These are phyloP conservation scores for Amanita jacksonii DNA, from an alignment of 768 basidiomycete genomes.

Conservation along the genomic window DNA sequence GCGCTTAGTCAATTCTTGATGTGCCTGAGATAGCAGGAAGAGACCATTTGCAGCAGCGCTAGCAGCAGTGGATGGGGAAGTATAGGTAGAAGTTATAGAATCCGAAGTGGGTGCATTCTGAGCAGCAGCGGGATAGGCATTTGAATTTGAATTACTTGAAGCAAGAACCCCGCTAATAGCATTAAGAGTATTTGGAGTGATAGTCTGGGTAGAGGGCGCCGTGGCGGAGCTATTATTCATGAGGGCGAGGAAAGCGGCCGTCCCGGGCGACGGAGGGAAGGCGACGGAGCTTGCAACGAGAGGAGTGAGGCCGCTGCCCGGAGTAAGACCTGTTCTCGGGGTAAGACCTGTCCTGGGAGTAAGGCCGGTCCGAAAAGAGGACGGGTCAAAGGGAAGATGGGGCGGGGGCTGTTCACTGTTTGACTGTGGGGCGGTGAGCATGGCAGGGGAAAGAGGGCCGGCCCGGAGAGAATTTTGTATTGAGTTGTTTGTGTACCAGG, in stretches of 20 bases:
- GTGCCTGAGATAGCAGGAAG: conserved; percentile 89
- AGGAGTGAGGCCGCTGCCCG: conserved; percentile 67
- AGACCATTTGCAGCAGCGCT: conserved; percentile 82
- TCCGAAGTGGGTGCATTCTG: conserved; percentile 16
- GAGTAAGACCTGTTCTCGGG: conserved; percentile 75
- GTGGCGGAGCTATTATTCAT: conserved; percentile 53
- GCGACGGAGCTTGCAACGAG: conserved; percentile 63
- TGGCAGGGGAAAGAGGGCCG: conserved; percentile 92
- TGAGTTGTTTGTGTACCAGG: conserved; percentile 53
- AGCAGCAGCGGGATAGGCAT: conserved; percentile 35
- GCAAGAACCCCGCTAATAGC: conserved; percentile 76
- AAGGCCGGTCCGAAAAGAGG: conserved; percentile 74
- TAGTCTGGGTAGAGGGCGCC: conserved; percentile 34
- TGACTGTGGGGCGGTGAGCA: conserved; percentile 82
- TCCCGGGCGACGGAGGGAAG: conserved; percentile 84
- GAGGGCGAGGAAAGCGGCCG: conserved; percentile 87
- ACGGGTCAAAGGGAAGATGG: conserved; percentile 56
- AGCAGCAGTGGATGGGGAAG: conserved; percentile 47
- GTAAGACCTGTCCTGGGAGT: conserved; percentile 84
- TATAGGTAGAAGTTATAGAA: conserved; percentile 20
- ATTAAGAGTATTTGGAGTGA: conserved; percentile 69
- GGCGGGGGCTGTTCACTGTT: conserved; percentile 31
- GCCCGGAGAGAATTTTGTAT: conserved; percentile 76
- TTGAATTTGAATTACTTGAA: conserved; percentile 44
- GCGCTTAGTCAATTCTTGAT: conserved; percentile 94